Base-by-base conservation (phyloP, 2,329 filamentous ascomycete species). In the Curvularia sp. region DNA sequence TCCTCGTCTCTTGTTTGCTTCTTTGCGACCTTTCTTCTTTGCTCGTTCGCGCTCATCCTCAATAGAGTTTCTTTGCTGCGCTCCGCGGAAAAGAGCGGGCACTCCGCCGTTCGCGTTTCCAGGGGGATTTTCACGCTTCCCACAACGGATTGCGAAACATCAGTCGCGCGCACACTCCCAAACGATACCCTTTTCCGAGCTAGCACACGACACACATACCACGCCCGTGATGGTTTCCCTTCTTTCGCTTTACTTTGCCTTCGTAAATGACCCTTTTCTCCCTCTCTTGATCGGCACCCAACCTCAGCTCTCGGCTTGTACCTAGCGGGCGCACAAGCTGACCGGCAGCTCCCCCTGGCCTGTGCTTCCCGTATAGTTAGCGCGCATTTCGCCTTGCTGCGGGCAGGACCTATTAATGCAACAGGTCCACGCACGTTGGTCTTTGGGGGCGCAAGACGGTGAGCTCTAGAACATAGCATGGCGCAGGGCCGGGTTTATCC, bases 81-180 rank as follows among this genome's bases (percentile, higher is more conserved):
- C 13, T 4, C 33, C 10, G 41, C 13, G 31, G 24, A 20, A 20
- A 20, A 10, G 15, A n/a, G 47, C 50, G 50, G 50, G 28, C 39
- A 41, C 15, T 15, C 30, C 41, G n/a, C 31, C 38, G 24, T 42
- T 15, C 13, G n/a, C 26, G 43, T 38, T 20, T 46, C 22, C 53
- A 51, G 48, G 57, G 56, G 56, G 52, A 41, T 41, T 24, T 24
- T 53, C 15, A 47, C 53, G 48, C 33, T 24, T 20, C 41, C 42
- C 15, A 33, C n/a, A 26, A 46, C 55, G 50, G 55, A 58, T 47
- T 48, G 48, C 58, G 58, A 61, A 61, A 61, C 58, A 43, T 55
- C 48, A 30, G 50, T 48, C 55, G 33, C 22, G 48, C 22, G 22
- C 55, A 61, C 55, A 58, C 55, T 13, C 30, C 13, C 47, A 43